phyloP scores from a whole-genome alignment of 352 stramenopile genomes.

The Thraustochytrium sp. region DNA sequence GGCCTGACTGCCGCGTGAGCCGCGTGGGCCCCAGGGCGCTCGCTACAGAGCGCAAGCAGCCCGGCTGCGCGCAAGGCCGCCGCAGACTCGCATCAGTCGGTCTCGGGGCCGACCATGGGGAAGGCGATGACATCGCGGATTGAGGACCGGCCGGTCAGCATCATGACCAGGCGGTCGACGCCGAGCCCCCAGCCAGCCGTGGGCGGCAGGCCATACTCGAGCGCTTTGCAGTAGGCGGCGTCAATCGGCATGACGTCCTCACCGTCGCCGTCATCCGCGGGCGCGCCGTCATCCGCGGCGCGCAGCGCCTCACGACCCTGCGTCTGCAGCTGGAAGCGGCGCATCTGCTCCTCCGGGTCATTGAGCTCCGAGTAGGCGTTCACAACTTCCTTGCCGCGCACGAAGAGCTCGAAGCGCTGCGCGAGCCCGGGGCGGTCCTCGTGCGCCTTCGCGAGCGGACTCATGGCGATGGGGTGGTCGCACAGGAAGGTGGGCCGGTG shows the following conservation, averaged over 20 bases:
- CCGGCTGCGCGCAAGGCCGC: not conserved
- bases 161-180: slow-evolving; percentile 94
- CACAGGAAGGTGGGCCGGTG: slow-evolving; percentile 97
- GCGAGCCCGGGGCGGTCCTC: slow-evolving; percentile 80
- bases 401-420: slow-evolving; percentile 98
- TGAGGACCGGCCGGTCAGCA: slow-evolving; percentile 81
- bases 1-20: not conserved
- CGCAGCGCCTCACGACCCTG: slow-evolving; percentile 56
- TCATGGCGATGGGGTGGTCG: slow-evolving; percentile 94
- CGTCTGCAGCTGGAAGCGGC: slow-evolving; percentile 72
- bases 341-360: slow-evolving; percentile 82
- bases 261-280: slow-evolving; percentile 63
- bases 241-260: slow-evolving; percentile 80
- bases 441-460: slow-evolving; percentile 79
- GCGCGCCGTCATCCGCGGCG: too few species aligned
- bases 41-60: not conserved
- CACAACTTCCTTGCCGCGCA: slow-evolving; percentile 88
- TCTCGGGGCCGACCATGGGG: not conserved
- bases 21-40: not conserved
- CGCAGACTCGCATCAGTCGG: not conserved
- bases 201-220: slow-evolving; percentile 95
- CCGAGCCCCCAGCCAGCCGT: slow-evolving; percentile 94
- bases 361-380: slow-evolving; percentile 99
- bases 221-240: slow-evolving; percentile 81
- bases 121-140: slow-evolving; percentile 70